Evolutionary conservation across 208 protist genomes (phyloP).

Genomic region (Crithidia fasciculata): DNA sequence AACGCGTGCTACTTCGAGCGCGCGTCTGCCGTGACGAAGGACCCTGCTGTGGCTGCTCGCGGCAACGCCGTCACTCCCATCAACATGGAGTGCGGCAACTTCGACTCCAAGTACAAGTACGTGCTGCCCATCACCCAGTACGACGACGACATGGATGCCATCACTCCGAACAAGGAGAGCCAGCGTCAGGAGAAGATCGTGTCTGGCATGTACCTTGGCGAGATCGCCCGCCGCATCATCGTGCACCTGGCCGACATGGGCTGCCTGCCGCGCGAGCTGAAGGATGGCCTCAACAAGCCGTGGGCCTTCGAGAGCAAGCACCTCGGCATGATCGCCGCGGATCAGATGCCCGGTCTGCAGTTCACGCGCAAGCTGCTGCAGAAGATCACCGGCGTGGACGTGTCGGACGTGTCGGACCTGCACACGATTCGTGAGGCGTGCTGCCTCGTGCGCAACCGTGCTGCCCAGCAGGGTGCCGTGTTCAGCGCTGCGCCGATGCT

Average conservation of each 20-base stretch:
- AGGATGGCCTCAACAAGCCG: slow-evolving; percentile 41
- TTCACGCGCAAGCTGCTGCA: slow-evolving; percentile 62
- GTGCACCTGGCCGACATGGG: slow-evolving; percentile 51
- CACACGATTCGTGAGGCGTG: slow-evolving; percentile 68
- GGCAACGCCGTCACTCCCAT: slow-evolving; percentile 65
- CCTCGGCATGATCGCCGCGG: slow-evolving; percentile 65
- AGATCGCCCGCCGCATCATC: slow-evolving; percentile 76
- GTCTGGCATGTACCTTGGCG: slow-evolving; percentile 92
- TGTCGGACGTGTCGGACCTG: slow-evolving; percentile 51
- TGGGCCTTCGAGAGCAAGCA: slow-evolving; percentile 66
- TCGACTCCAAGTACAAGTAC: slow-evolving; percentile 83
- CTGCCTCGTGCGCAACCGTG: slow-evolving; percentile 73
- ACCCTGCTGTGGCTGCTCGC: slow-evolving; percentile 47
- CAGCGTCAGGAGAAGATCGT: slow-evolving; percentile 91
- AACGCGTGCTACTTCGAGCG: slow-evolving; percentile 93
- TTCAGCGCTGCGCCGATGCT: slow-evolving; percentile 75
- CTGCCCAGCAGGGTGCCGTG: slow-evolving; percentile 76
- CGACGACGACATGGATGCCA: slow-evolving; percentile 74
- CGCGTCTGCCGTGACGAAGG: slow-evolving; percentile 76
- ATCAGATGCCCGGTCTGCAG: slow-evolving; percentile 77
- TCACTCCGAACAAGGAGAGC: slow-evolving; percentile 66
- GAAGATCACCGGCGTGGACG: slow-evolving; percentile 52
- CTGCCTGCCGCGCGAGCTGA: slow-evolving; percentile 57
- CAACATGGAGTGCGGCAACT: slow-evolving; percentile 94
- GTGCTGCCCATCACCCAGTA: slow-evolving; percentile 74